Conservation (phyloP, 148 eudicot species). For the Cornus florida region DNA sequence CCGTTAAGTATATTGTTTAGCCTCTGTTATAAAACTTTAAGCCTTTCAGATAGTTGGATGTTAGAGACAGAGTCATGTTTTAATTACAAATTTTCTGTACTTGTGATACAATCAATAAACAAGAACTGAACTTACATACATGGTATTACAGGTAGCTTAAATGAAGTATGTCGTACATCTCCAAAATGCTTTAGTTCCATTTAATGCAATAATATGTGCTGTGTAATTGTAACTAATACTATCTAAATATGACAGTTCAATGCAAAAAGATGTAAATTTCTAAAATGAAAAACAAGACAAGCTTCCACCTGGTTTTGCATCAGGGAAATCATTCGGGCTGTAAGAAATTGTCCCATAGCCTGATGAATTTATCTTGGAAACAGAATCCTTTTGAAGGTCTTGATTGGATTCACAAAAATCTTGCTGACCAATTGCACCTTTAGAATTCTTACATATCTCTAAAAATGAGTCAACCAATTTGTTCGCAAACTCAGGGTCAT, state of each 20-base stretch:
- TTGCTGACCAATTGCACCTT: constrained; percentile 22
- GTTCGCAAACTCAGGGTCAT: constrained; percentile 88
- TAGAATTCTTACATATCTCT: constrained; percentile 47
- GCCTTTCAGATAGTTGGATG: no score
- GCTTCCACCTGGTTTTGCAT: constrained; percentile 84
- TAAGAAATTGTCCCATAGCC: constrained; percentile 36
- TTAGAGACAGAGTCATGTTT: background rate
- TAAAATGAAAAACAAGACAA: constrained; percentile 5
- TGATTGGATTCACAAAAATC: constrained; percentile 26
- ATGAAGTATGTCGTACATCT: background rate
- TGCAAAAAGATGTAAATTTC: background rate
- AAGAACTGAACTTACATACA: background rate
- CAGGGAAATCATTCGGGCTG: constrained; percentile 66
- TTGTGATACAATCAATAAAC: background rate
- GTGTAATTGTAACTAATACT: background rate
- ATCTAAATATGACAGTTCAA: background rate
- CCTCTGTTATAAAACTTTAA: no score
- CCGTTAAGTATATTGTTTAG: no score
- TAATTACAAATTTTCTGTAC: background rate
- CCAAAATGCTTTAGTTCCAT: background rate
- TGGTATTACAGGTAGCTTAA: no score
- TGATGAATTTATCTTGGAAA: constrained; percentile 21
- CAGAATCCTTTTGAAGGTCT: constrained; percentile 33
- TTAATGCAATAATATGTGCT: background rate
- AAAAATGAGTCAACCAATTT: constrained; percentile 78